Evolutionary conservation across 352 stramenopile species (phyloP).

Genomic region (Phytophthora vignae): DNA sequence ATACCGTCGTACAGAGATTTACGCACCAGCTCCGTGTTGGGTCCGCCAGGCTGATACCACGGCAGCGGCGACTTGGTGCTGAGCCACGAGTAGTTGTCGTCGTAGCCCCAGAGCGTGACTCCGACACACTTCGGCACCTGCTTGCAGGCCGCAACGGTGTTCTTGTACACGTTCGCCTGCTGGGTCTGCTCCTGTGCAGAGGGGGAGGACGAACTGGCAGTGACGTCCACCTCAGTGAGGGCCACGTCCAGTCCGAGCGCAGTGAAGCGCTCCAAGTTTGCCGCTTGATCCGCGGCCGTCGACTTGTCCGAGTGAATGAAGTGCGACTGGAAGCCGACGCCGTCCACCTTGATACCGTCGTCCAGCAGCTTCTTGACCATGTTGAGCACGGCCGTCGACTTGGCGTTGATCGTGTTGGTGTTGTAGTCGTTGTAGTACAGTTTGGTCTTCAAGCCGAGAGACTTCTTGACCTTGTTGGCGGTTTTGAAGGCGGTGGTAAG

Average conservation of each 20-base stretch:
- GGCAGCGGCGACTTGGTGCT: constrained; percentile 28
- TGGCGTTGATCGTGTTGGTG: constrained; percentile 40
- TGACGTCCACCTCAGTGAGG: constrained; percentile 39
- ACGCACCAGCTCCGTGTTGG: constrained; percentile 19
- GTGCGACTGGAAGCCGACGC: constrained; percentile 38
- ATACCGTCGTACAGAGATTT: constrained; percentile 43
- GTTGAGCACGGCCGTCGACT: constrained; percentile 34
- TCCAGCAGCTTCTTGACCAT: constrained; percentile 32
- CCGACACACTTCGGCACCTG: constrained; percentile 35
- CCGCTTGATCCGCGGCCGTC: constrained; percentile 24
- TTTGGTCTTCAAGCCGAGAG: constrained; percentile 32
- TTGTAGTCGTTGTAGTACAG: constrained; percentile 47
- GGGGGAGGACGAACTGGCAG: constrained; percentile 18
- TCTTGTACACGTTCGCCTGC: constrained; percentile 31
- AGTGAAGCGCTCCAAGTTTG: constrained; percentile 34
- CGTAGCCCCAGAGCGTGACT: constrained; percentile 37
- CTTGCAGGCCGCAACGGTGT: constrained; percentile 32
- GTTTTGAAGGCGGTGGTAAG: constrained; percentile 42
- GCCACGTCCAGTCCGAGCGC: constrained; percentile 39
- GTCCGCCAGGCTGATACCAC: constrained; percentile 33
- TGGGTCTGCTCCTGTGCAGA: constrained; percentile 13
- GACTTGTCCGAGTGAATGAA: constrained; percentile 11
- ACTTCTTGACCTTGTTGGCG: constrained; percentile 36
- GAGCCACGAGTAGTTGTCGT: constrained; percentile 42
- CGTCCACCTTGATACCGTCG: constrained; percentile 26